These are phyloP conservation scores for Lactarius psammicola DNA, from an alignment of 768 basidiomycete genomes.

Conservation along the genomic window DNA sequence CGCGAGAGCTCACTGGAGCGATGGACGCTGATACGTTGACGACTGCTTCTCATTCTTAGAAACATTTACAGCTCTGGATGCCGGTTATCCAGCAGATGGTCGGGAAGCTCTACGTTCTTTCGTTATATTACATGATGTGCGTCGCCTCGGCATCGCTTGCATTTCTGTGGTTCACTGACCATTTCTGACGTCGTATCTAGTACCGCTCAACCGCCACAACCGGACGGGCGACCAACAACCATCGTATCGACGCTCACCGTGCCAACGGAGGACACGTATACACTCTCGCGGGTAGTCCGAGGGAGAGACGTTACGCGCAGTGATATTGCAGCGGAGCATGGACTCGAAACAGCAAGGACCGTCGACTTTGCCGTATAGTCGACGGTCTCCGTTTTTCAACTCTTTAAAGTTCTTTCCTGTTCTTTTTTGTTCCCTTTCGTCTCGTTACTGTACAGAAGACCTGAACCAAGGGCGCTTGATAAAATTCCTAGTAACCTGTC, in stretches of 20 bases:
- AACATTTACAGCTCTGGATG: slow-evolving; percentile 4
- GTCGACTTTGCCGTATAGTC: neutral
- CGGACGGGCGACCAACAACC: neutral
- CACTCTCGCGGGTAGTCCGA: neutral
- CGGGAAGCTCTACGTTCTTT: slow-evolving; percentile 22
- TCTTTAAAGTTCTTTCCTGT: too few relatives aligned
- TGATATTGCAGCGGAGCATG: neutral
- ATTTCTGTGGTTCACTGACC: neutral
- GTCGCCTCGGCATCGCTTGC: neutral
- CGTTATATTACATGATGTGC: slow-evolving; percentile 14
- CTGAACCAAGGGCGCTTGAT: neutral
- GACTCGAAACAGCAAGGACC: neutral
- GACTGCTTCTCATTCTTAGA: neutral
- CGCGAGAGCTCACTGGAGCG: neutral
- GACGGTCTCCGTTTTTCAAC: neutral
- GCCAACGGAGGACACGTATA: neutral
- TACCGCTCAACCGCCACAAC: neutral
- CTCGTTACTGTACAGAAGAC: neutral
- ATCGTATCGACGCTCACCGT: slow-evolving; percentile 13
- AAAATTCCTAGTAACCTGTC: neutral
- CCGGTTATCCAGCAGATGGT: neutral
- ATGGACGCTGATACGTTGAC: neutral
- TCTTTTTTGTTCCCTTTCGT: neutral
- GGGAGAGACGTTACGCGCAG: neutral
- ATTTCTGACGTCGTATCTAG: slow-evolving; percentile 5